Evolutionary conservation across 2,329 filamentous ascomycete genomes (phyloP).

Genomic region (Westerdykella sp.): DNA sequence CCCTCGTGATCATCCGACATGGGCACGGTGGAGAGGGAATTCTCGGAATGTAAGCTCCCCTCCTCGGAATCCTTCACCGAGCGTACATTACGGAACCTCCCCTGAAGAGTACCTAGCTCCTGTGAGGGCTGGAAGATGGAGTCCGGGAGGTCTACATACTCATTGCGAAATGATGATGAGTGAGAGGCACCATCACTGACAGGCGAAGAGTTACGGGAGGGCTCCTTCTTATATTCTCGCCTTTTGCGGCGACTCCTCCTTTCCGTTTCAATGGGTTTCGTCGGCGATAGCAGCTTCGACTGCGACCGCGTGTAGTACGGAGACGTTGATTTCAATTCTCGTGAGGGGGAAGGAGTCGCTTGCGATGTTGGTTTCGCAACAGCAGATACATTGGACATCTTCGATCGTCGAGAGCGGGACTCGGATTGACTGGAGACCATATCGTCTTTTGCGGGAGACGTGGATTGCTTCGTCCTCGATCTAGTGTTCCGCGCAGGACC

Average conservation of each 20-base stretch:
- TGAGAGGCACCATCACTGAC: slow-evolving; percentile 2
- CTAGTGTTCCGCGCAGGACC: slow-evolving; percentile 27
- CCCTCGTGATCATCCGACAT: slow-evolving; percentile 17
- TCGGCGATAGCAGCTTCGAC: slow-evolving; percentile 21
- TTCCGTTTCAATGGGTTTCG: slow-evolving; percentile 2
- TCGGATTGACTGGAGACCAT: slow-evolving; percentile 6
- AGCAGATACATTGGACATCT: slow-evolving; percentile 12
- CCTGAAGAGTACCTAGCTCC: slow-evolving; percentile 16
- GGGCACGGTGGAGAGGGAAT: slow-evolving; percentile 20
- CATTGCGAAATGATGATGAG: slow-evolving; percentile 5
- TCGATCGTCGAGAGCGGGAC: slow-evolving; percentile 16
- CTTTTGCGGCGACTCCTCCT: slow-evolving; percentile 10
- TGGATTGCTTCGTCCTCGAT: slow-evolving; percentile 24
- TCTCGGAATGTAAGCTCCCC: slow-evolving; percentile 23
- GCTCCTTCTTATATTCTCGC: too few species aligned
- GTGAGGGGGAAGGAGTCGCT: slow-evolving; percentile 16
- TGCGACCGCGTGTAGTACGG: slow-evolving; percentile 26
- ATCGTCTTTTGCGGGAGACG: slow-evolving; percentile 16
- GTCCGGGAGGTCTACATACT: slow-evolving; percentile 10
- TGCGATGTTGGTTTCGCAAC: slow-evolving; percentile 10
- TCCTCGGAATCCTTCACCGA: slow-evolving; percentile 31
- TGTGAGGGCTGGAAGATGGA: slow-evolving; percentile 20
- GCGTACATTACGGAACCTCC: slow-evolving; percentile 18
- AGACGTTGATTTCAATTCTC: slow-evolving; percentile 14
- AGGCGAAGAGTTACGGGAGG: background rate